Percentiles rank a stretch among this genome's conserved stretches.
Evolutionary conservation across 305 asterid species (phyloP).

Genomic region (Solanum hybrid): DNA sequence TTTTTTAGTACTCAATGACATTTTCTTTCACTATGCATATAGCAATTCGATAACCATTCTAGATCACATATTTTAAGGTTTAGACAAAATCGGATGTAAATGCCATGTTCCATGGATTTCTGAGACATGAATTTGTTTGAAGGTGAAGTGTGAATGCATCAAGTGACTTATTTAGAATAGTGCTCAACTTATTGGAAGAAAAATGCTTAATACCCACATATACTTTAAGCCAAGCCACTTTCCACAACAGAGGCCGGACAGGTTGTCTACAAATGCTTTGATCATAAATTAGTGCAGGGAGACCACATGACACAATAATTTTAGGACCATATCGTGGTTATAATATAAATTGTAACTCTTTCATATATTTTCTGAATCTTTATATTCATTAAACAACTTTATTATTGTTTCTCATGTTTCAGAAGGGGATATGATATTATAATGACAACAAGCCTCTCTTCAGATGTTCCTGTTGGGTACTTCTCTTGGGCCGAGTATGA

Average conservation of each 20-base stretch:
- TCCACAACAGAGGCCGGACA: background rate
- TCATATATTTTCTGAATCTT: background rate
- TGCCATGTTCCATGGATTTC: background rate
- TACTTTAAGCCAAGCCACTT: background rate
- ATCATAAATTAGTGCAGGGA: background rate
- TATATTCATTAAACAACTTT: background rate
- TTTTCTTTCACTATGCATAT: background rate
- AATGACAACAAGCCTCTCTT: slow-evolving; percentile 97
- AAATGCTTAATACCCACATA: background rate
- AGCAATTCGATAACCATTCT: background rate
- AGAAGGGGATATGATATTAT: slow-evolving; percentile 75
- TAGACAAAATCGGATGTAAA: background rate
- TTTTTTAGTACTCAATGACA: background rate
- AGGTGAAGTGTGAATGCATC: background rate
- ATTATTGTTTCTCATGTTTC: slow-evolving; percentile 7
- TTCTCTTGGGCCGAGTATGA: slow-evolving; percentile 99
- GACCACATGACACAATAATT: background rate
- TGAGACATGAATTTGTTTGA: background rate
- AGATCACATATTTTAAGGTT: background rate
- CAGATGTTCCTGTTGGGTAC: slow-evolving; percentile 98
- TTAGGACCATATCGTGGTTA: background rate
- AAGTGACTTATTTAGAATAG: background rate
- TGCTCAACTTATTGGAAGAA: background rate
- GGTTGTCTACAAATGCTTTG: background rate
- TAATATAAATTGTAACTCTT: background rate